Base-by-base conservation (phyloP, 345 rosid species). In the Noccaea bulbosa region DNA sequence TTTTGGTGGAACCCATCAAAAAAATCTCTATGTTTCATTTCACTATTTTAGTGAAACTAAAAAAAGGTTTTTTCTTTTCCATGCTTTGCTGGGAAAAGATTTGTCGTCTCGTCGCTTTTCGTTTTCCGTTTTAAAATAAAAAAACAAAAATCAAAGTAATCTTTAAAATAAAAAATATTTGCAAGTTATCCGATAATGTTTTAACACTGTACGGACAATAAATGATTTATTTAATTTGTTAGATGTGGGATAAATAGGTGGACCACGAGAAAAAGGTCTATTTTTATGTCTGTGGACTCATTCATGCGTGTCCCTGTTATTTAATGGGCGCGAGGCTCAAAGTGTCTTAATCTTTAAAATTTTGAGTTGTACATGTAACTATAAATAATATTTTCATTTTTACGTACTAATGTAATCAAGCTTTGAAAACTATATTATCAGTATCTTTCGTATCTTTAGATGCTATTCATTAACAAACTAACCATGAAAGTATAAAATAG, bases 171-270 rank as follows among this genome's bases (percentile, higher is more conserved):
- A 52, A 57, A 14, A 43, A 24, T 2, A 24, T 24, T 5, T 46
- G 33, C 61, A 53, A 48, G 20, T 43, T 35, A 61, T 45, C 46
- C 46, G 70, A 69, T 75, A 62, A 46, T 62, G 52, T 67, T 47
- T 17, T 47, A 56, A 17, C 53, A 75, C 60, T 73, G 86, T 86
- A 86, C 86, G 90, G 83, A 81, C 74, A 72, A 74, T 48, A 69
- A 62, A 64, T 58, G 34, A 38, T 17, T 16, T 37, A 32, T 62
- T 40, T 71, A 54, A 10, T 35, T 30, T 54, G 32, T 39, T 62
- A 41, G 56, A 60, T 67, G 82, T 74, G 76, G 81, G 76, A 62
- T 73, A 64, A 41, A 66, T 58, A 66, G 72, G 43, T 76, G 79
- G 75, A 69, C 79, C 71, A 69, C 75, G 47, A 53, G 56, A 11